Evolutionary conservation across 176 grass and related monocot species (phyloP).

Genomic region (Pharus latifolius): DNA sequence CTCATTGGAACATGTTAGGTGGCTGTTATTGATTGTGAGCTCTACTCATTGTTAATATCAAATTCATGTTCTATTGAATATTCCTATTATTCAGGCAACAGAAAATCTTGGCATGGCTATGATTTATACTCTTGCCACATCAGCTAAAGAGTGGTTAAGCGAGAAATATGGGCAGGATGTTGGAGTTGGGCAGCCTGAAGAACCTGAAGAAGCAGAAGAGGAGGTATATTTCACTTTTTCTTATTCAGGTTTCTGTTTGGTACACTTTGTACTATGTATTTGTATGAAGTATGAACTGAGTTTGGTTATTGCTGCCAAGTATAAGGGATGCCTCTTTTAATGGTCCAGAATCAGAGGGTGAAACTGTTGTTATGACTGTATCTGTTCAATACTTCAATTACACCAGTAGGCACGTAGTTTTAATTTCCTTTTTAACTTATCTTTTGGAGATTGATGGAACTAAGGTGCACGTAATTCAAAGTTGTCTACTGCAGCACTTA

Average conservation of each 20-base stretch:
- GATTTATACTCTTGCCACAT: conserved; percentile 92
- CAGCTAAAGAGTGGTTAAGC: conserved; percentile 92
- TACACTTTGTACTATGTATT: background rate
- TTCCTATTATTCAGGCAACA: conserved; percentile 44
- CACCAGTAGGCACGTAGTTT: background rate
- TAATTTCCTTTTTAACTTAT: background rate
- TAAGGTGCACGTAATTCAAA: background rate
- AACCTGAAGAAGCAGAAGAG: conserved; percentile 49
- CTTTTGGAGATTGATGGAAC: background rate
- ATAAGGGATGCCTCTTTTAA: background rate
- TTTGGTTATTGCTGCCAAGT: background rate
- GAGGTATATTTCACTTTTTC: conserved; percentile 38
- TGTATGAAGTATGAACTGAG: background rate
- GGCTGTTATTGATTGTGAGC: background rate
- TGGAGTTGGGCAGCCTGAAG: conserved; percentile 43
- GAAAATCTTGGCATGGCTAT: conserved; percentile 99
- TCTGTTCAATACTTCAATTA: too few relatives aligned
- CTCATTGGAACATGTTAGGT: background rate
- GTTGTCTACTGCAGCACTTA: background rate
- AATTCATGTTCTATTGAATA: conserved; percentile 4
- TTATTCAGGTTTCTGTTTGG: background rate
- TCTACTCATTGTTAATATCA: conserved; percentile 9
- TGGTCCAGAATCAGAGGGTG: background rate
- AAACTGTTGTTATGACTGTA: background rate
- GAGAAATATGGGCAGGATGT: conserved; percentile 67